phyloP scores from a whole-genome alignment of 202 grass and related monocot species.

The Setaria viridis region DNA sequence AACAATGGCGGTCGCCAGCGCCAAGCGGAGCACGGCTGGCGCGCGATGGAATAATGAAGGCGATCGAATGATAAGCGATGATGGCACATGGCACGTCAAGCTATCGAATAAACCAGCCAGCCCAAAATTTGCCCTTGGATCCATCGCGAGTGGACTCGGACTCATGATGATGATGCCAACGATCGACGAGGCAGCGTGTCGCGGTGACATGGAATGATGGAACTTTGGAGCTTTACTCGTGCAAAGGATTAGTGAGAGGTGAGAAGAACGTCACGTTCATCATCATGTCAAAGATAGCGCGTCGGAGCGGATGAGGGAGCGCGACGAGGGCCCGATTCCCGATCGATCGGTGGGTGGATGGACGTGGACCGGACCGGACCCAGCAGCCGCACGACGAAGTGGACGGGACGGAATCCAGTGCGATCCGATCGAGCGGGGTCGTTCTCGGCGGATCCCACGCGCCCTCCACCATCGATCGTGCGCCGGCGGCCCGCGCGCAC shows the following conservation, averaged over 20 bases:
- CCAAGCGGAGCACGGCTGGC: conserved; percentile 6
- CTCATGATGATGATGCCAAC: not conserved
- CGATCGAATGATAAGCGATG: not conserved
- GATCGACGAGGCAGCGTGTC: not conserved
- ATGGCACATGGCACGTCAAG: not conserved
- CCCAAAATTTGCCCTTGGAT: not conserved
- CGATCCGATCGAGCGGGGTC: conserved; percentile 15
- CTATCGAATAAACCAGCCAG: not conserved
- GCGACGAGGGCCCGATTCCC: not conserved
- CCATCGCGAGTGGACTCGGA: not conserved
- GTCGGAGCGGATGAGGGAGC: not conserved
- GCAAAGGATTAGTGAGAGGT: no score
- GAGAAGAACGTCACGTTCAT: not conserved
- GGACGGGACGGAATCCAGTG: conserved; percentile 22
- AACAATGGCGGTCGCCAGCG: no score
- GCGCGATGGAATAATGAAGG: not conserved
- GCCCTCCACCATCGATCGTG: not conserved
- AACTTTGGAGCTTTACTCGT: not conserved
- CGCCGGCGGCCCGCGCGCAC: not conserved
- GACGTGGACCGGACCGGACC: no score
- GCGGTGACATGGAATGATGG: not conserved
- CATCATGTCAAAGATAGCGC: not conserved
- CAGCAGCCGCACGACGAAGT: not conserved
- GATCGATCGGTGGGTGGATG: not conserved
- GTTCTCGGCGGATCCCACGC: conserved; percentile 7